A percentile compares a stretch with the other conserved stretches of the same genome.
Conservation (phyloP, 768 basidiomycete species). For the Xerocomellus intermedius region DNA sequence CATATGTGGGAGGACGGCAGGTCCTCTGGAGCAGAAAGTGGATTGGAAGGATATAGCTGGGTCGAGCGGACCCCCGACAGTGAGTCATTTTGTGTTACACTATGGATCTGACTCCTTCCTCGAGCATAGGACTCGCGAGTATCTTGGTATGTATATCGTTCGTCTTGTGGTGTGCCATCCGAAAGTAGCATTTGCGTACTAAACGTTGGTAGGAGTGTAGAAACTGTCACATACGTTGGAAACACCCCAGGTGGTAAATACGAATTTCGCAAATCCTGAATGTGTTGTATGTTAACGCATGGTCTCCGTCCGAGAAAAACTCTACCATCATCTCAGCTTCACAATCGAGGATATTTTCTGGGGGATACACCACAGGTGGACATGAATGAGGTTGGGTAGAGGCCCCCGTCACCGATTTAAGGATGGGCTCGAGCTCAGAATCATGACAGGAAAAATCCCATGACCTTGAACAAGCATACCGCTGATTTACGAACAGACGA, state of each 20-base stretch:
- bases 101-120: not conserved
- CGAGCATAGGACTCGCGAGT: not conserved
- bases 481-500: not conserved
- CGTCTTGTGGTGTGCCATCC: not conserved
- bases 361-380: not conserved
- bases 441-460: constrained; percentile 26
- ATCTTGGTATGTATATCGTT: not conserved
- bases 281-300: constrained; percentile 9
- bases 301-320: not conserved
- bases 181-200: not conserved
- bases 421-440: constrained; percentile 18
- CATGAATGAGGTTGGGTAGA: not conserved
- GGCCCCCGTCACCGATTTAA: not conserved
- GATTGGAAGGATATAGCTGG: not conserved
- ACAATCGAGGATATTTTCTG: not conserved
- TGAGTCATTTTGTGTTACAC: not conserved
- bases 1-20: not conserved
- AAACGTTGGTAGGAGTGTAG: not conserved
- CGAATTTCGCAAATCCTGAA: constrained; percentile 3
- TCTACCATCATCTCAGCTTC: constrained; percentile 13
- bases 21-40: not conserved
- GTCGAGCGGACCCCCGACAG: not conserved
- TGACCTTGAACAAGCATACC: constrained; percentile 5
- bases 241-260: not conserved
- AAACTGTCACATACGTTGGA: not conserved